A percentile compares a stretch with the other conserved stretches of the same genome.
These are phyloP conservation scores for Ophiocordyceps robertsii DNA, from an alignment of 2,329 filamentous ascomycete genomes.

Conservation along the genomic window DNA sequence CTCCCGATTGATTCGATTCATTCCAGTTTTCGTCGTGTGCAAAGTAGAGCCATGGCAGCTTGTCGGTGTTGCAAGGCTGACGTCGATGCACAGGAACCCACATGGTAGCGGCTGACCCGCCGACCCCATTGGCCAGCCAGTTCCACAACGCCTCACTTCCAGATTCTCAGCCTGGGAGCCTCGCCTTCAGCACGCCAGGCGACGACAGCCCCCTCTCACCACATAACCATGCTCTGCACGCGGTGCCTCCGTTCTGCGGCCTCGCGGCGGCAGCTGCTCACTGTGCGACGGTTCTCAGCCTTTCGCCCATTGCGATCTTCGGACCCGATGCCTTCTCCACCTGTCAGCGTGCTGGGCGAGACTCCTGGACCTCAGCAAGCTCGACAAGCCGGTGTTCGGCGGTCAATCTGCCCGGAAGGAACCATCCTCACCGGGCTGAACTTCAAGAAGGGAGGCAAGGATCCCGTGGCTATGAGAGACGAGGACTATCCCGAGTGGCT, in stretches of 20 bases:
- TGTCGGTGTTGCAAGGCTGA: slow-evolving; percentile 13
- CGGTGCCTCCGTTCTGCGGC: slow-evolving; percentile 34
- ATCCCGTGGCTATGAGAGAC: slow-evolving; percentile 63
- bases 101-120: slow-evolving; percentile 2
- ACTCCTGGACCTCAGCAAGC: slow-evolving; percentile 2
- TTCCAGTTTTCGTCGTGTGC: too few relatives aligned
- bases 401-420: slow-evolving; percentile 49
- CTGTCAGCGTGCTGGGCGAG: slow-evolving; percentile 17
- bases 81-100: slow-evolving; percentile 1
- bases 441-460: slow-evolving; percentile 58
- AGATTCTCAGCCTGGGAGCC: slow-evolving; percentile 4
- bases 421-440: slow-evolving; percentile 62
- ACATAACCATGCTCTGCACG: slow-evolving; percentile 26
- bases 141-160: neutral
- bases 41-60: neutral
- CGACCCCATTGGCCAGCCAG: slow-evolving; percentile 12
- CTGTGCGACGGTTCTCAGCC: slow-evolving; percentile 26
- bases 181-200: slow-evolving; percentile 1
- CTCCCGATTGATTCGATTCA: too few relatives aligned
- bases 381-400: slow-evolving; percentile 15
- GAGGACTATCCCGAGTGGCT: slow-evolving; percentile 70
- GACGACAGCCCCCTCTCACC: neutral
- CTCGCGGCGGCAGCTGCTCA: slow-evolving; percentile 14
- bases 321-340: slow-evolving; percentile 23
- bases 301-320: slow-evolving; percentile 21